phyloP scores from a whole-genome alignment of 2,329 filamentous ascomycete species.

The Bipolaris gigantea region DNA sequence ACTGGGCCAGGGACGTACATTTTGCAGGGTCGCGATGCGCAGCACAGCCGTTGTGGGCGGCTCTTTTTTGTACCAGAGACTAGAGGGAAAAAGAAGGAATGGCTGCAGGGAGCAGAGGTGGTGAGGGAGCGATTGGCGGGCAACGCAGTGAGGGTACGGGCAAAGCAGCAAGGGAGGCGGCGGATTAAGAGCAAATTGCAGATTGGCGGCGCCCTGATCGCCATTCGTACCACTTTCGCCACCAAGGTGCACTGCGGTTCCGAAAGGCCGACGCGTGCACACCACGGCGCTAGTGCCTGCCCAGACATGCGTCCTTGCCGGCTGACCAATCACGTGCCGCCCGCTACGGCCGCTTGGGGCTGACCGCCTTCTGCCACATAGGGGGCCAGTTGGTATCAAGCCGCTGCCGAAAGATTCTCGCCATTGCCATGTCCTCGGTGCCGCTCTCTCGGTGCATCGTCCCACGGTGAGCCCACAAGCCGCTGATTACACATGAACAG shows the following conservation, averaged over 20 bases:
- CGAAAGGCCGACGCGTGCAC: constrained; percentile 13
- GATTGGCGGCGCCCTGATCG: constrained; percentile 30
- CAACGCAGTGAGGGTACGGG: constrained; percentile 21
- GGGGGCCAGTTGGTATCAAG: constrained; percentile 22
- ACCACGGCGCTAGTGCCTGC: constrained; percentile 19
- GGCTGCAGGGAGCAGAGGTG: constrained; percentile 20
- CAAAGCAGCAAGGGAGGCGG: constrained; percentile 29
- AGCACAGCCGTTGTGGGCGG: constrained; percentile 5
- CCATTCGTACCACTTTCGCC: constrained; percentile 33
- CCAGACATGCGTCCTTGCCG: constrained; percentile 3
- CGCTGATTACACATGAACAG: constrained; percentile 10
- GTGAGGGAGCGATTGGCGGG: constrained; percentile 13
- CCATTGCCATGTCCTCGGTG: constrained; percentile 6
- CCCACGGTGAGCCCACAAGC: constrained; percentile 25
- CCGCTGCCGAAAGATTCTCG: background rate
- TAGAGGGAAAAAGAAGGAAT: constrained; percentile 2
- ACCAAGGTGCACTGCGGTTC: constrained; percentile 26
- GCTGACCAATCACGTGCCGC: constrained; percentile 16
- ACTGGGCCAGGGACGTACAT: constrained; percentile 26
- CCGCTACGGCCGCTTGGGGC: constrained; percentile 11
- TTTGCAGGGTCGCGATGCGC: constrained; percentile 19
- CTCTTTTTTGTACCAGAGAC: background rate
- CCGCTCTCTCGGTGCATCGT: constrained; percentile 17
- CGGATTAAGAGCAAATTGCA: constrained; percentile 30
- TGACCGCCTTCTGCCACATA: constrained; percentile 27